Evolutionary conservation across 768 basidiomycete genomes (phyloP).

Genomic region (Roridomyces roridus): DNA sequence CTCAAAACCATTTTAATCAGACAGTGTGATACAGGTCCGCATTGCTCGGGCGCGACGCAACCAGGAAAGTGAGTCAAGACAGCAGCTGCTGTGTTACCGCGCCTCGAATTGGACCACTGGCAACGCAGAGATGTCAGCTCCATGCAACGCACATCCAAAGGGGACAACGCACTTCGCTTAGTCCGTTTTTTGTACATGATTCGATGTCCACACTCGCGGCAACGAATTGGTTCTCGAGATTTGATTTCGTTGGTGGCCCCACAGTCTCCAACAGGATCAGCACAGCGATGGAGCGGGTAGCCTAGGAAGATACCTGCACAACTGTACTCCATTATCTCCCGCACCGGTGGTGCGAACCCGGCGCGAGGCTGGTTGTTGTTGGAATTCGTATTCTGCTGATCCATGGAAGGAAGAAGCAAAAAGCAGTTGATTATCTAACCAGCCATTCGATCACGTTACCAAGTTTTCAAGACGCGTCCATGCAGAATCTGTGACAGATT

Average conservation of each 20-base stretch:
- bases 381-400: too few species aligned
- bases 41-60: slow-evolving; percentile 21
- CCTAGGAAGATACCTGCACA: slow-evolving; percentile 64
- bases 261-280: slow-evolving; percentile 64
- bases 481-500: too few species aligned
- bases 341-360: slow-evolving; percentile 43
- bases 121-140: slow-evolving; percentile 11
- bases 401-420: too few species aligned
- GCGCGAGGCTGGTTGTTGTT: slow-evolving; percentile 14
- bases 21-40: slow-evolving; percentile 10
- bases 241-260: slow-evolving; percentile 92
- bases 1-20: not conserved
- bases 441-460: too few species aligned
- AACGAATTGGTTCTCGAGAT: slow-evolving; percentile 91
- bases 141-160: not conserved
- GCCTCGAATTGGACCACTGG: slow-evolving; percentile 88
- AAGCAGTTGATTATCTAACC: too few species aligned
- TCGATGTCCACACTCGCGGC: slow-evolving; percentile 95
- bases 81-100: slow-evolving; percentile 52
- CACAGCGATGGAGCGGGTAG: slow-evolving; percentile 2
- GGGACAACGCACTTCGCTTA: slow-evolving; percentile 74
- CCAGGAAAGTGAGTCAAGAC: slow-evolving; percentile 19
- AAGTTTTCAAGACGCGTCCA: too few species aligned
- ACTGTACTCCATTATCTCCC: slow-evolving; percentile 81
- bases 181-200: slow-evolving; percentile 99